Evolutionary conservation across 2,329 filamentous ascomycete species (phyloP).

Genomic region (Didymella arachidicola): DNA sequence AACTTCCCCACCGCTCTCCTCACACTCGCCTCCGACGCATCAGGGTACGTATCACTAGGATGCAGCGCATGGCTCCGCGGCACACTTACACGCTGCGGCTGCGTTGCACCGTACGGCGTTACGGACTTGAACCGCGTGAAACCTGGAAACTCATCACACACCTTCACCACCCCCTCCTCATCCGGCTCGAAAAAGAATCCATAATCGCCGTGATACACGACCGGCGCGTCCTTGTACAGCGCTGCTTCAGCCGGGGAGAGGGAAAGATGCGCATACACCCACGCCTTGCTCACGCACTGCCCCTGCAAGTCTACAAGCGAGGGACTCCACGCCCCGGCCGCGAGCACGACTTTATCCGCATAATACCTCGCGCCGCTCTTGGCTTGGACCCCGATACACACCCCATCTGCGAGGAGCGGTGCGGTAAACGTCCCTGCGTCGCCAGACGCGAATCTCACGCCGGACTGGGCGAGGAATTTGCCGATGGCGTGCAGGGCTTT

Average conservation of each 20-base stretch:
- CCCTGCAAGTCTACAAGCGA: constrained; percentile 40
- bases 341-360: constrained; percentile 56
- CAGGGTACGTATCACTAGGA: constrained; percentile 56
- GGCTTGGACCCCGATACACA: constrained; percentile 55
- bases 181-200: constrained; percentile 63
- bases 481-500: constrained; percentile 59
- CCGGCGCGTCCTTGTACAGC: constrained; percentile 62
- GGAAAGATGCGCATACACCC: constrained; percentile 63
- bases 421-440: constrained; percentile 55
- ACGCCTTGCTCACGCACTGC: constrained; percentile 61
- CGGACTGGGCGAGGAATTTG: constrained; percentile 47
- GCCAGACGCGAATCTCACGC: constrained; percentile 56
- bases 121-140: constrained; percentile 47
- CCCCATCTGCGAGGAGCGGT: constrained; percentile 51
- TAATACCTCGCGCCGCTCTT: constrained; percentile 53
- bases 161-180: constrained; percentile 56
- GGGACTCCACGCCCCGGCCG: constrained; percentile 49
- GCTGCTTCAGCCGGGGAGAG: constrained; percentile 58
- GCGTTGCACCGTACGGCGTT: constrained; percentile 56
- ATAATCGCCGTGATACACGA: constrained; percentile 60
- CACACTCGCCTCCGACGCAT: constrained; percentile 54
- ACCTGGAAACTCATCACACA: constrained; percentile 66
- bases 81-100: constrained; percentile 62
- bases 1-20: constrained; percentile 52
- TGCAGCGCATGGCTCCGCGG: constrained; percentile 57